phyloP scores from a whole-genome alignment of 305 asterid genomes.

The Fraxinus velutina region DNA sequence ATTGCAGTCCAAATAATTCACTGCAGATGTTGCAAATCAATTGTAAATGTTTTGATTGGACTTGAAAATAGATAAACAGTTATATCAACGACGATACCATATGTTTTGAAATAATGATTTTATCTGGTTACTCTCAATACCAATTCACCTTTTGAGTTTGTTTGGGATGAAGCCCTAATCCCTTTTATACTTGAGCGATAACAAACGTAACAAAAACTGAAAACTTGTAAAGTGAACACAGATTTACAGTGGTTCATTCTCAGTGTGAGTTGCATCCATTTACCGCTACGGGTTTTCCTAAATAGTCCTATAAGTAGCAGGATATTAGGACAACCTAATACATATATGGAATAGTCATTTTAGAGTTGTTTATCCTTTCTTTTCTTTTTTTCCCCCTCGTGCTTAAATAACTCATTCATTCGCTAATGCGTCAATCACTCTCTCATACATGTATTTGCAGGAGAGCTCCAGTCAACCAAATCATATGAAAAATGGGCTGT shows the following conservation, averaged over 20 bases:
- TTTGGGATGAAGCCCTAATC: background rate
- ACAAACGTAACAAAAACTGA: background rate
- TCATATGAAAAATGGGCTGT: constrained; percentile 72
- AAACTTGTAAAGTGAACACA: background rate
- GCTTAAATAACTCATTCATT: background rate
- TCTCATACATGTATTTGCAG: constrained; percentile 29
- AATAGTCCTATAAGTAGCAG: background rate
- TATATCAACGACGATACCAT: background rate
- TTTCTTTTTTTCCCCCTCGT: background rate
- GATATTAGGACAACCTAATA: background rate
- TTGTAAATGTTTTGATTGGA: background rate
- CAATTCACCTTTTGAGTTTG: background rate
- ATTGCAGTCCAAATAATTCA: background rate
- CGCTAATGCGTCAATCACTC: background rate
- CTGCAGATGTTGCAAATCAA: background rate
- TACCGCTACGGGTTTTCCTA: background rate
- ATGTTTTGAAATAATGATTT: background rate
- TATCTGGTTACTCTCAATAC: background rate
- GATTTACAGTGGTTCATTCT: background rate
- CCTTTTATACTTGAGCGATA: background rate
- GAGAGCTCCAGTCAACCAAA: constrained; percentile 60
- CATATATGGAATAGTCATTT: background rate
- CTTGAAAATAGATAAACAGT: background rate
- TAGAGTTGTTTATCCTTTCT: background rate
- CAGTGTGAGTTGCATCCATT: background rate